Evolutionary conservation across 1,284 basidiomycete genomes (phyloP), one percentile per base, ranked within the genome.

Genomic region (Abortiporus biennis): DNA sequence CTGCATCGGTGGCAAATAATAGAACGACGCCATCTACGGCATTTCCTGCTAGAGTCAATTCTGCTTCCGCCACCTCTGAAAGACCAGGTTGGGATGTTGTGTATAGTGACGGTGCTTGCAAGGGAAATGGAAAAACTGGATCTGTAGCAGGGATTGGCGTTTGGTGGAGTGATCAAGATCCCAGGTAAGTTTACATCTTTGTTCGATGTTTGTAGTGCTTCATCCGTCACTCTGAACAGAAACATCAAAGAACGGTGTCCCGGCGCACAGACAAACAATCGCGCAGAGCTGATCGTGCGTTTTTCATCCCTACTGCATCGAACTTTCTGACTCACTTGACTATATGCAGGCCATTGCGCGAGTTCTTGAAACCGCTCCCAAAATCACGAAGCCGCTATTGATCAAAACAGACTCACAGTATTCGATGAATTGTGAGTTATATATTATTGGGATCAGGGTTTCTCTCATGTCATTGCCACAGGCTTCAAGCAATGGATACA

Each of bases 201-300:
- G 17, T 27, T 6, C 34, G 40, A 16, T n/a, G 13, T 13, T 30
- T 22, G 13, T 27, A n/a, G 27, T 15, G 35, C 39, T 4, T 20
- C 32, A 27, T 35, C 19, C 42, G 44, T 34, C 9, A 44, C 39
- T 23, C 37, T 33, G 13, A 8, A 21, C 43, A 88, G 89, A 38
- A 91, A 90, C 54, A 59, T 91, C 2, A 71, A 80, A 1, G 84
- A 89, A 52, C 69, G 90, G 16, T 85, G 89, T 51, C 85, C 87
- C 2, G 92, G 91, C 1, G 66, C 64, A 35, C 91, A 93, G 57
- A 93, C 90, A 0, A 94, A 94, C 57, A 93, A 94, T 49, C 71
- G 88, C 11, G 91, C 88, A 2, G 91, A 94, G 58, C 69, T 94
- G 21, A 80, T 88, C 49, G 89, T 85, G 15, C 16, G 12, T 37